Base-by-base conservation (phyloP, 2,329 filamentous ascomycete species). In the Capronia americana region DNA sequence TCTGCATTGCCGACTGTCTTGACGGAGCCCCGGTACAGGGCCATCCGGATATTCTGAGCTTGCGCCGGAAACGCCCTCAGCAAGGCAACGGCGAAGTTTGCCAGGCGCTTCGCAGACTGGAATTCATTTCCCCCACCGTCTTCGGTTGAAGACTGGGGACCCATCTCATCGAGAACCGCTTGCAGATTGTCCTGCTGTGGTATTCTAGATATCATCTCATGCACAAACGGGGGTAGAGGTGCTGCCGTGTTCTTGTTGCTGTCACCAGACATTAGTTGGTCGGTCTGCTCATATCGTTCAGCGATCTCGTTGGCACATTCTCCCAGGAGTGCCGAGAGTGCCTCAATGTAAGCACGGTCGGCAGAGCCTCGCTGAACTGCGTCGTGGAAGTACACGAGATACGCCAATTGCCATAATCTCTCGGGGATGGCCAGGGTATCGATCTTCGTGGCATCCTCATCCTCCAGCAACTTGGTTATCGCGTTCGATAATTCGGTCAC, bases 31-130 rank as follows among this genome's bases (percentile, higher is more conserved):
- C 95, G 84, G 74, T 95, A 98, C 0, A 98, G 82, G 80, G 92
- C 94, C 92, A 98, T 96, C 24, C 93, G 90, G 67, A 97, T 96
- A 66, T 97, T 93, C 74, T 97, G 93, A 3, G 89, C 89, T 66
- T 88, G 86, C 6, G 84, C 82, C 8, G 94, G 93, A 71, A 98
- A 98, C 72, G 93, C 93, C 65, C 91, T 87, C 3, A 98, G 82
- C 2, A 99, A 81, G 0, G 92, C 93, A 46, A 98, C 82, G 2
- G 93, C 92, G 75, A 97, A 98, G 30, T 90, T 92, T 12, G 94
- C 92, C 46, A 97, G 82, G 12, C 92, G 81, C 71, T 90, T 90
- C 1, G 91, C 89, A 74, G 91, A 87, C 65, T 85, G 81, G 7
- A 80, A 79, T 24, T 82, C 73, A 74, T 80, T 50, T 2, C 26